Evolutionary conservation across 2,329 filamentous ascomycete genomes (phyloP).

Genomic region (Cephalotrichum gorgonifer): DNA sequence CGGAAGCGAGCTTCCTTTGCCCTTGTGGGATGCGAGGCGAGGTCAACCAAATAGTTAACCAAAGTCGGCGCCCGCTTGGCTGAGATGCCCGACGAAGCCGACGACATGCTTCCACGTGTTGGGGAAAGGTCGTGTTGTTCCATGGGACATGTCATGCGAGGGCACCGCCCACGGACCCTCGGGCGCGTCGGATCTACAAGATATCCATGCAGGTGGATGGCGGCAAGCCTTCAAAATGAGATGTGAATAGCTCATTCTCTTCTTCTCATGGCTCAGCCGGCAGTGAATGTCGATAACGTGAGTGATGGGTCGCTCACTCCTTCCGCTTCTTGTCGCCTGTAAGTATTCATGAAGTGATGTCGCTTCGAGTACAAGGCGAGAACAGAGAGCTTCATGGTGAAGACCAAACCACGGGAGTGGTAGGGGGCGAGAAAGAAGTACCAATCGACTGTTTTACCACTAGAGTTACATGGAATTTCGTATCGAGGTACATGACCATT

Average conservation of each 20-base stretch:
- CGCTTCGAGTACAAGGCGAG: no score
- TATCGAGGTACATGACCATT: no score
- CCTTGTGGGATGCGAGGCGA: background rate
- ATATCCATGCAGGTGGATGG: background rate
- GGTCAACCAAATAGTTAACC: background rate
- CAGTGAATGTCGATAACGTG: no score
- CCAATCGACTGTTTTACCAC: no score
- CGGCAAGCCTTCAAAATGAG: background rate
- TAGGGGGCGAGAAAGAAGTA: no score
- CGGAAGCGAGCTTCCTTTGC: background rate
- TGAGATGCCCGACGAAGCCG: background rate
- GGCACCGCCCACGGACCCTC: background rate
- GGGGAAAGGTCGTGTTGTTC: slow-evolving; percentile 1
- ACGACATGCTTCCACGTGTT: slow-evolving; percentile 3
- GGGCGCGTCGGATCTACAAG: background rate
- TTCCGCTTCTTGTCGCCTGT: no score
- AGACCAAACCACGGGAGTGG: no score
- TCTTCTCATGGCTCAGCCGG: background rate
- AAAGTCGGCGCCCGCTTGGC: background rate
- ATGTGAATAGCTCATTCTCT: background rate
- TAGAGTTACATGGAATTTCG: no score
- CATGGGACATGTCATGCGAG: slow-evolving; percentile 1
- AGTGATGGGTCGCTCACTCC: no score
- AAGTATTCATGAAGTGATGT: no score
- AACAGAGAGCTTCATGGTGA: no score